Evolutionary conservation across 306 rosid species (phyloP), one percentile per base, ranked within the genome.

Genomic region (Betula pendula): DNA sequence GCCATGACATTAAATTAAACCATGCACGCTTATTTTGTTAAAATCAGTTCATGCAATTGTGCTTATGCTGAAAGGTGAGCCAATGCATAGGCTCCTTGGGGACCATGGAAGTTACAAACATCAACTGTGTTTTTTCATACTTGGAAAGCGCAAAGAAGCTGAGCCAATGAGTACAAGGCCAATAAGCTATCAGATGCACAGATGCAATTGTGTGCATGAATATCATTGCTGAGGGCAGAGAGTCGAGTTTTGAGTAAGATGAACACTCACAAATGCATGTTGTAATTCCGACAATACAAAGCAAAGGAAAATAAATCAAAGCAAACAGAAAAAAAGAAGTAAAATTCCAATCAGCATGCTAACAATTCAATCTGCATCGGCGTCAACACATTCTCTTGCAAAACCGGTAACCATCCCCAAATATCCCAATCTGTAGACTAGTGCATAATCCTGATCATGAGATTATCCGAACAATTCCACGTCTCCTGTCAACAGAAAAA

Each of bases 191-290:
- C 67, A 47, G 75, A 75, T 71, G 71, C 73, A 71, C 66, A 13
- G 68, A 70, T 42, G 87, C 86, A 80, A 70, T 75, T 72, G 77
- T 48, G 75, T n/a, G 85, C 75, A 83, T 75, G 50, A 75, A 73
- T 81, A 74, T 55, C 76, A 71, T 71, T 59, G 71, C 50, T 50
- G 9, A 8, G 48, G 12, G 76, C 79, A 68, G 77, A 71, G 29
- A 45, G 48, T 43, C n/a, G 29, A 22, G 48, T 60, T 40, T 10
- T 50, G 71, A 19, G 25, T 14, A 47, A 35, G 43, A 80, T 24
- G 14, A 78, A 29, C 50, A 73, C 68, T 3, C 56, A 15, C 48
- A 72, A 72, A 47, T 42, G 69, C 19, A 24, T 8, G 22, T 22
- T 81, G 51, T 49, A 31, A 42, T 65, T 35, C 50, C 38, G 1